Evolutionary conservation across 2,329 filamentous ascomycete genomes (phyloP), one percentile per base, ranked within the genome.

Genomic region (Colletotrichum lini): DNA sequence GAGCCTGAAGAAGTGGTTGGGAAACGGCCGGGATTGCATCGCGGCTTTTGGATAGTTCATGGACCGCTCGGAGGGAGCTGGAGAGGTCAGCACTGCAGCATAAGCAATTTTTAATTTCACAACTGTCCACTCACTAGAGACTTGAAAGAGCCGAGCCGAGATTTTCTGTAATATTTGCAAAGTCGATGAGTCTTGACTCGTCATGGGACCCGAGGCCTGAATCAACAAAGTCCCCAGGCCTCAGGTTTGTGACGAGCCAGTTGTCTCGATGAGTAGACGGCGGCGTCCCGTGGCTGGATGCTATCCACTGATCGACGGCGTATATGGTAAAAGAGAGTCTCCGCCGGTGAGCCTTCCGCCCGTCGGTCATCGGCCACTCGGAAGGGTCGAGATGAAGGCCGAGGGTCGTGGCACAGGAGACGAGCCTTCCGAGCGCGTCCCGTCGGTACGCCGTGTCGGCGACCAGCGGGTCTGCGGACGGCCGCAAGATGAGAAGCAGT

Each of bases 221-320:
- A 45, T 44, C 66, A 45, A 40, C 23, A 42, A 52, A 38, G 18
- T 57, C 61, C 10, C 30, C n/a, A 0, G 18, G 45, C 3, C n/a
- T 16, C 2, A 65, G 2, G 4, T 12, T 42, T 0, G 44, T 53
- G 10, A 58, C 35, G 2, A 65, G 13, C 66, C 66, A 65, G 16
- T 58, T 45, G 23, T 68, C 60, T 9, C 47, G 59, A 10, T 58
- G 59, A 35, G 73, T 67, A 12, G 63, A 58, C 2, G 65, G 65
- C 15, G 74, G 75, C 4, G 73, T 52, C n/a, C 75, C 74, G 7
- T 75, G 70, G 10, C 62, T 62, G 7, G 70, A 72, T 5, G 73
- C 67, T 4, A 74, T 44, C 75, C 75, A 76, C n/a, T 54, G 74
- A 38, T 76, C 75, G 5, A 65, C 62, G 3, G 62, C 67, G 35